phyloP scores from a whole-genome alignment of 225 moss, liverwort and hornwort genomes.

The Ulota crispa region DNA sequence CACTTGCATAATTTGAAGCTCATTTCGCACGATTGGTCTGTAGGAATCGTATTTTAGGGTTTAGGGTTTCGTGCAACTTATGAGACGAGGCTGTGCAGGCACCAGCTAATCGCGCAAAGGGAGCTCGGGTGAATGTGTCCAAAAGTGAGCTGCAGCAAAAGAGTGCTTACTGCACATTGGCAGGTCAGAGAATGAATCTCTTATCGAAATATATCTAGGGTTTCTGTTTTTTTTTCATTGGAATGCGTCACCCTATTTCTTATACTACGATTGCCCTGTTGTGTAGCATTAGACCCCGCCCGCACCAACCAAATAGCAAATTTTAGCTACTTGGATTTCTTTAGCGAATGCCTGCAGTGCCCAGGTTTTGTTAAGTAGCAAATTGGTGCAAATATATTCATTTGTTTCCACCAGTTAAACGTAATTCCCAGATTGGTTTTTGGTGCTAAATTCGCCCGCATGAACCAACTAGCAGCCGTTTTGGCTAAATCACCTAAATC shows the following conservation, averaged over 20 bases:
- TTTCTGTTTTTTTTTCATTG: not conserved
- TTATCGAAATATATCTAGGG: too few relatives aligned
- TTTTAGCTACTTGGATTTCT: not conserved
- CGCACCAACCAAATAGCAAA: not conserved
- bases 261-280: not conserved
- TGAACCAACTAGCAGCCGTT: not conserved
- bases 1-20: not conserved
- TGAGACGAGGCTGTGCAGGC: conserved; percentile 49
- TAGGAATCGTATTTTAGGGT: not conserved
- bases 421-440: not conserved
- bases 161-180: conserved; percentile 77
- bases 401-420: not conserved
- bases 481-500: too few relatives aligned
- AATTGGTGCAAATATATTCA: not conserved
- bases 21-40: not conserved
- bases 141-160: conserved; percentile 83
- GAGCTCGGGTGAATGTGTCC: conserved; percentile 70
- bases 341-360: not conserved
- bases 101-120: conserved; percentile 91
- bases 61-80: conserved; percentile 1
- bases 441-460: not conserved
- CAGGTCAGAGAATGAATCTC: conserved; percentile 44
- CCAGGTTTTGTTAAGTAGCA: not conserved
- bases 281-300: not conserved
- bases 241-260: not conserved